Conservation (phyloP, 108 stramenopile genomes). For the Skeletonema menzelii region DNA sequence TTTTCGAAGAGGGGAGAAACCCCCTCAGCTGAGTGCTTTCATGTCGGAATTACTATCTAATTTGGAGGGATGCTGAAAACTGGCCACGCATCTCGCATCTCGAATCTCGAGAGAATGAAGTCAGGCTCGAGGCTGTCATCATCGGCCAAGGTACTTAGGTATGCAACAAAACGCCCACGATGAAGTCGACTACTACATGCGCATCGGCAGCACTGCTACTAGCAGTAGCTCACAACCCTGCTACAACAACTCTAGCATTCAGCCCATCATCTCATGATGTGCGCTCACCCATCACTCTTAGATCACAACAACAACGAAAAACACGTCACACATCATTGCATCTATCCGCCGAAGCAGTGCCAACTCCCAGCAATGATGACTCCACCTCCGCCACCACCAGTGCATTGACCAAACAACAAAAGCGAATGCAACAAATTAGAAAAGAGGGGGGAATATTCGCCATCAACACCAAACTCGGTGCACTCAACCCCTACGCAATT, state of each 20-base stretch:
- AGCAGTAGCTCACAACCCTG: background rate
- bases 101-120: too few species aligned
- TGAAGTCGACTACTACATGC: background rate
- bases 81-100: too few species aligned
- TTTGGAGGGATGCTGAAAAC: too few species aligned
- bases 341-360: background rate
- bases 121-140: too few species aligned
- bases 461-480: slow-evolving; percentile 77
- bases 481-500: slow-evolving; percentile 83
- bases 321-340: background rate
- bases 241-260: background rate
- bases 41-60: too few species aligned
- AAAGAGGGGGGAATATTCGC: slow-evolving; percentile 56
- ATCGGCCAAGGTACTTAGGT: too few species aligned
- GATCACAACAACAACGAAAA: background rate
- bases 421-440: slow-evolving; percentile 27
- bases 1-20: too few species aligned
- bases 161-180: too few species aligned
- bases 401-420: slow-evolving; percentile 35
- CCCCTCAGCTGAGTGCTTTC: too few species aligned
- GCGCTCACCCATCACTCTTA: background rate
- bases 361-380: background rate
- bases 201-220: background rate
- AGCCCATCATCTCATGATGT: background rate
- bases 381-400: background rate